Conservation (phyloP, 306 rosid genomes). For the Lotus japonicus region DNA sequence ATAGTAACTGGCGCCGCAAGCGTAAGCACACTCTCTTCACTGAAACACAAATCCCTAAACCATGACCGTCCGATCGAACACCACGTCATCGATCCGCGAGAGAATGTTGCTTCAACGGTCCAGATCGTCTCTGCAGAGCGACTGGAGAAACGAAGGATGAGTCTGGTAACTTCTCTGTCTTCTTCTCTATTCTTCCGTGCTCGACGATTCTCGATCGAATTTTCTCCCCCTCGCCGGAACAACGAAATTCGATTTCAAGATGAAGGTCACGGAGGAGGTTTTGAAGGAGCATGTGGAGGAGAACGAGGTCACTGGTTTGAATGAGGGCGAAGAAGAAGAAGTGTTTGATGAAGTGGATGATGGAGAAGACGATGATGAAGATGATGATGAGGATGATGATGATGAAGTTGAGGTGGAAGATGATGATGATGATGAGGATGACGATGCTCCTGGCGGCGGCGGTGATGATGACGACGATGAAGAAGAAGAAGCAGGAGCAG, state of each 20-base stretch:
- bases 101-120: slow-evolving; percentile 32
- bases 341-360: slow-evolving; percentile 27
- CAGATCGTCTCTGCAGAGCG: slow-evolving; percentile 56
- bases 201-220: slow-evolving; percentile 26
- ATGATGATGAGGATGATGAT: slow-evolving; percentile 10
- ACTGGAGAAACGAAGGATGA: slow-evolving; percentile 64
- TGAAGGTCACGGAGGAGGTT: slow-evolving; percentile 54
- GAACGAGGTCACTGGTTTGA: slow-evolving; percentile 27
- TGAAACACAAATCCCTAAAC: slow-evolving; percentile 21
- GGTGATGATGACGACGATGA: slow-evolving; percentile 20
- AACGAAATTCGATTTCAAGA: slow-evolving; percentile 18
- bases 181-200: slow-evolving; percentile 21
- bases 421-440: slow-evolving; percentile 17
- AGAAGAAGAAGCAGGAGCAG: slow-evolving; percentile 28
- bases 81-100: slow-evolving; percentile 65
- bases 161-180: slow-evolving; percentile 36
- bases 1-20: slow-evolving; percentile 55
- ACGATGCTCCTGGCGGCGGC: slow-evolving; percentile 42
- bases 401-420: slow-evolving; percentile 31
- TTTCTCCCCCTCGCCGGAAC: slow-evolving; percentile 12
- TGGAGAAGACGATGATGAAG: slow-evolving; percentile 44
- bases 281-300: slow-evolving; percentile 46
- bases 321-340: slow-evolving; percentile 28
- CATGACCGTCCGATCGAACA: slow-evolving; percentile 37
- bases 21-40: slow-evolving; percentile 1